Base-by-base conservation (phyloP, 805 yeast genomes). In the Cyberlindnera americana region DNA sequence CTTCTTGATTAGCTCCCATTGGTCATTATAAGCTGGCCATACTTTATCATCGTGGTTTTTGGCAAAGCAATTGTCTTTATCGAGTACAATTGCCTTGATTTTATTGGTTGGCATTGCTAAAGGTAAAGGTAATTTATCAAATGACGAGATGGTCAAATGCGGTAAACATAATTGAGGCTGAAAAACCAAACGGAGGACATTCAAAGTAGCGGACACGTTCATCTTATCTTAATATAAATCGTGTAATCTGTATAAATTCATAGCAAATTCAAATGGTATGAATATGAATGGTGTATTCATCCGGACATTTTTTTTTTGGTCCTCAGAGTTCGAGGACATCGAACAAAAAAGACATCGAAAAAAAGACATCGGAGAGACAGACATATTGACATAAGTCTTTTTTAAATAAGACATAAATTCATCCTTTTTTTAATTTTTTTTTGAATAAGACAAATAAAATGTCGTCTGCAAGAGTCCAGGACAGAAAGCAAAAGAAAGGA, bases 21-120 rank as follows among this genome's bases (percentile, higher is more conserved):
- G 54, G 51, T 61, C 65, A 12, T 51, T 49, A 47, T 89, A 90
- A 2, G 66, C 84, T 0, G 85, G 88, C 85, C 87, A 89, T 1
- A 91, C 84, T 43, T 77, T 73, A 44, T 81, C 83, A 44, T 79
- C 84, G 40, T 86, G 84, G 25, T 90, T 90, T 43, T 75, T 73
- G 5, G 99, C 95, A 59, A 93, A 85, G 56, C 98, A 91, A 60
- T 93, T 93, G 63, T 93, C 99, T 59, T 93, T 93, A 57, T 93
- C 99, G 19, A 93, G 67, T 0, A 93, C 91, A 2, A 90, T 72
- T 0, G 89, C 95, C 53, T 77, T 81, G 41, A 86, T 83, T 5
- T 52, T 41, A 43, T 52, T 37, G 5, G 9, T 19, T 19, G 19
- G 17, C 1, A 58, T 35, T 39, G 47, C 29, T 3, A 22, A 38